phyloP scores from a whole-genome alignment of 2,329 filamentous ascomycete species.

The Epichloe festucae region DNA sequence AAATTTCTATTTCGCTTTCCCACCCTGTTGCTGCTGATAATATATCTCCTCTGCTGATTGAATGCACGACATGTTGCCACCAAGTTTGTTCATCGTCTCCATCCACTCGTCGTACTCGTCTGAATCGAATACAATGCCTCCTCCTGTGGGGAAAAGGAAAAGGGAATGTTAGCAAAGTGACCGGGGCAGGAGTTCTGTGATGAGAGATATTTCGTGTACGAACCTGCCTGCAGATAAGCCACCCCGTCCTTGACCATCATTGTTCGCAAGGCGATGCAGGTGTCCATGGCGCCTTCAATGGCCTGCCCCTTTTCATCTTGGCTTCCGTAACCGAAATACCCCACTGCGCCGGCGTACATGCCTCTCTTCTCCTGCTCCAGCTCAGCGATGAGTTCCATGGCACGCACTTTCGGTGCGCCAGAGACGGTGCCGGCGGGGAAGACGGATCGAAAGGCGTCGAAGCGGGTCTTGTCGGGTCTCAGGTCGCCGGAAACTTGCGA shows the following conservation, averaged over 20 bases:
- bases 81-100: slow-evolving; percentile 89
- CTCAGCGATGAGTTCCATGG: slow-evolving; percentile 95
- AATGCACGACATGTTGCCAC: slow-evolving; percentile 81
- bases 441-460: slow-evolving; percentile 91
- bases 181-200: too few relatives aligned
- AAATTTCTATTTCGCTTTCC: background rate
- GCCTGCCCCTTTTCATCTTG: slow-evolving; percentile 50
- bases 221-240: slow-evolving; percentile 75
- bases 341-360: slow-evolving; percentile 89
- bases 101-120: slow-evolving; percentile 89
- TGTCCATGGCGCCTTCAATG: slow-evolving; percentile 82
- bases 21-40: slow-evolving; percentile 20
- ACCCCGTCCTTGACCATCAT: slow-evolving; percentile 90
- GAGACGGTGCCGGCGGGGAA: slow-evolving; percentile 95
- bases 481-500: slow-evolving; percentile 91
- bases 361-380: slow-evolving; percentile 88
- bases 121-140: slow-evolving; percentile 89
- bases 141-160: slow-evolving; percentile 28
- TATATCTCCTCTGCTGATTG: slow-evolving; percentile 65
- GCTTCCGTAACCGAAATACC: slow-evolving; percentile 84
- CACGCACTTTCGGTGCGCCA: slow-evolving; percentile 87
- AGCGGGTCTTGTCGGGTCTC: slow-evolving; percentile 70
- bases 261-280: slow-evolving; percentile 66
- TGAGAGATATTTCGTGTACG: slow-evolving; percentile 12
- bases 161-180: background rate